Percentiles rank a stretch among this genome's conserved stretches.
phyloP scores from a whole-genome alignment of 345 rosid genomes.

The Eucalyptus urophylla region DNA sequence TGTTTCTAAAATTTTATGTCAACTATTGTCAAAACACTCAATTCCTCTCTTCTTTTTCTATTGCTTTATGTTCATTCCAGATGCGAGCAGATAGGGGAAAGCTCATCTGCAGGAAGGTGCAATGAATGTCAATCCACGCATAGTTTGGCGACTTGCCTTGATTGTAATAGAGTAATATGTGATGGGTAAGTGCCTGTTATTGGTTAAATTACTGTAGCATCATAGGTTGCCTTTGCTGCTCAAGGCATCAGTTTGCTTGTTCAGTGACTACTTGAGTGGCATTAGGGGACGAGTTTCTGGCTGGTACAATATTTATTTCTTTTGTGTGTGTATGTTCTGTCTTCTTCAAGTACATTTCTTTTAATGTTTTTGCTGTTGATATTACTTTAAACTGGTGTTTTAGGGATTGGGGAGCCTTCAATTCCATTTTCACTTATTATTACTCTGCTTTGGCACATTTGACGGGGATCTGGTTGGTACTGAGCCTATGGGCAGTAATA shows the following conservation, averaged over 20 bases:
- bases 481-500: neutral
- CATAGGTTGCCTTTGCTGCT: neutral
- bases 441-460: neutral
- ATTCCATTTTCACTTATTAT: neutral
- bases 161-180: constrained; percentile 40
- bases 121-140: constrained; percentile 32
- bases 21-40: neutral
- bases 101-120: constrained; percentile 28
- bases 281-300: neutral
- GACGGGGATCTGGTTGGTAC: neutral
- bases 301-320: neutral
- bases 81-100: constrained; percentile 45
- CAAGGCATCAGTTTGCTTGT: neutral
- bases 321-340: neutral
- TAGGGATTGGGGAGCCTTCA: neutral
- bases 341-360: neutral
- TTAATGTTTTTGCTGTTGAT: neutral
- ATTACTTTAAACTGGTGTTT: neutral
- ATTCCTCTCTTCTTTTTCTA: neutral
- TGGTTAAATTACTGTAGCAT: neutral
- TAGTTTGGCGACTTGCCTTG: constrained; percentile 52
- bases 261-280: neutral
- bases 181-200: constrained; percentile 30
- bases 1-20: neutral
- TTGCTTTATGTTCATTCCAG: constrained; percentile 13